These are phyloP conservation scores for Massospora cicadina DNA, from an alignment of 371 early-diverging fungal species.

Conservation along the genomic window DNA sequence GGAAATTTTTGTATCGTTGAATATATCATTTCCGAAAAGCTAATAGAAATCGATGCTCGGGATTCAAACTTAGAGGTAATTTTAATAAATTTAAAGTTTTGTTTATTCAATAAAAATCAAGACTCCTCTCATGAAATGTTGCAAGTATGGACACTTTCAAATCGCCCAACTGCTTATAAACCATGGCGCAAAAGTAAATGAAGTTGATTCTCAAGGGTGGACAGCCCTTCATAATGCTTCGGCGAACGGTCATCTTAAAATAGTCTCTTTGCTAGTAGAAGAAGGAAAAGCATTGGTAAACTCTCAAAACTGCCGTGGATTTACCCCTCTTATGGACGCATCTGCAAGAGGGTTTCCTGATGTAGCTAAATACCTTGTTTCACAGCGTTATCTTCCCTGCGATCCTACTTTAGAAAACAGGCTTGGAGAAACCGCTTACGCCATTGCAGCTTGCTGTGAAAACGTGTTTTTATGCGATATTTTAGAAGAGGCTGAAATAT, in stretches of 20 bases:
- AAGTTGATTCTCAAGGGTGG: constrained; percentile 70
- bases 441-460: constrained; percentile 65
- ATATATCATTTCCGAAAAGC: neutral
- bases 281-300: constrained; percentile 33
- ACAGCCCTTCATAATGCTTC: constrained; percentile 67
- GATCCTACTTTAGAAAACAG: constrained; percentile 44
- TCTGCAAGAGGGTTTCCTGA: constrained; percentile 47
- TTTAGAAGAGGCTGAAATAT: constrained; percentile 31
- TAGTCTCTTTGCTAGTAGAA: constrained; percentile 36
- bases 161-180: constrained; percentile 45
- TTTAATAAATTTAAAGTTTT: neutral
- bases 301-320: constrained; percentile 42
- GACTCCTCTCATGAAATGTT: constrained; percentile 65
- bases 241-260: constrained; percentile 33
- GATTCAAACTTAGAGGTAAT: neutral
- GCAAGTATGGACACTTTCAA: constrained; percentile 41
- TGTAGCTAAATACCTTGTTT: constrained; percentile 38
- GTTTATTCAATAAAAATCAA: too few relatives aligned
- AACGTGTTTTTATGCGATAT: constrained; percentile 47
- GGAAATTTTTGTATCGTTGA: constrained; percentile 29
- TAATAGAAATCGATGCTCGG: neutral
- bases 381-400: neutral
- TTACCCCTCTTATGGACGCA: constrained; percentile 65
- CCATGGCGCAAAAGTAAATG: constrained; percentile 38
- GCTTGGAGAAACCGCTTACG: constrained; percentile 62